Percentiles rank a stretch among this genome's conserved stretches.
These are phyloP conservation scores for Suillus occidentalis DNA, from an alignment of 768 basidiomycete species.

Conservation along the genomic window DNA sequence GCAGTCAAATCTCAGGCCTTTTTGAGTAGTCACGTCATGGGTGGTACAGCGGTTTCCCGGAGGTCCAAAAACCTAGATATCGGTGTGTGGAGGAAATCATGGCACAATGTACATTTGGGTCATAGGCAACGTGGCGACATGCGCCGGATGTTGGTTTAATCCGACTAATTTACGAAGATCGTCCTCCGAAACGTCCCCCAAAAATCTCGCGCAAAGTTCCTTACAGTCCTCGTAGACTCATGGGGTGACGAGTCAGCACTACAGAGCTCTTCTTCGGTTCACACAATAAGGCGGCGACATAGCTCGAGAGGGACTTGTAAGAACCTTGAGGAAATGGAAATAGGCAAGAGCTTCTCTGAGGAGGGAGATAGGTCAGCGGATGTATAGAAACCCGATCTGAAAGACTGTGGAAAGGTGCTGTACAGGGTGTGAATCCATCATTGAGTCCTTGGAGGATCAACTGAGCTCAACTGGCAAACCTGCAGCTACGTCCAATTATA, in stretches of 20 bases:
- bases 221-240: not conserved
- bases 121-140: not conserved
- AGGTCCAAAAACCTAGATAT: constrained; percentile 17
- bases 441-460: not conserved
- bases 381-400: not conserved
- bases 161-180: not conserved
- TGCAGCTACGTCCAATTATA: not conserved
- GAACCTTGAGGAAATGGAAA: not conserved
- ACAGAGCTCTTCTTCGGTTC: not conserved
- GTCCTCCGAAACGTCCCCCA: not conserved
- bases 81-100: not conserved
- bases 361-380: not conserved
- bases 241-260: not conserved
- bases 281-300: not conserved
- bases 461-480: not conserved
- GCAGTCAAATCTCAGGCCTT: constrained; percentile 5
- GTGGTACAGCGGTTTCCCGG: constrained; percentile 23
- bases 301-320: not conserved
- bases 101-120: no score
- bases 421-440: not conserved
- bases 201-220: not conserved
- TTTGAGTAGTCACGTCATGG: constrained; percentile 9
- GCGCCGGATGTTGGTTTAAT: not conserved
- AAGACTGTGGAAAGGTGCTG: not conserved
- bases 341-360: not conserved